These are phyloP conservation scores for Naganishia antarctica DNA, from an alignment of 768 basidiomycete genomes.

Conservation along the genomic window DNA sequence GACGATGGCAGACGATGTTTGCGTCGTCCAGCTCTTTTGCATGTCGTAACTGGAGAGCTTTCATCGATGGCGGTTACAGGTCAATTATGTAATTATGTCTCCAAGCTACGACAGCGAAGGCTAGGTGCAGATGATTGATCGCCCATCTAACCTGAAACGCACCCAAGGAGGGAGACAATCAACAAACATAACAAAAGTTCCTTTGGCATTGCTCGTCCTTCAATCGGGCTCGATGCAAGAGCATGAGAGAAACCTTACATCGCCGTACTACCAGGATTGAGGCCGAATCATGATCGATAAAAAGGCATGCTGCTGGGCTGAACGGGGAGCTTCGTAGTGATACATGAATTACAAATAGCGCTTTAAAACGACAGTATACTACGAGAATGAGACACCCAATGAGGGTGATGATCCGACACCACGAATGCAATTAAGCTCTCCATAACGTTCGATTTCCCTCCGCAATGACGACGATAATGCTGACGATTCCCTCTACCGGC, in stretches of 20 bases:
- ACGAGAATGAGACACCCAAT: neutral
- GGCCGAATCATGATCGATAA: slow-evolving; percentile 19
- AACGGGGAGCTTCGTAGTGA: slow-evolving; percentile 11
- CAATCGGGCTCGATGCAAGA: too few species aligned
- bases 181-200: neutral
- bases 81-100: too few species aligned
- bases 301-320: slow-evolving; percentile 6
- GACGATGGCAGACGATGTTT: neutral
- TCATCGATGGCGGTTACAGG: too few species aligned
- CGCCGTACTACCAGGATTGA: neutral
- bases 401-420: neutral
- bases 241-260: too few species aligned
- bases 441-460: too few species aligned
- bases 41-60: too few species aligned
- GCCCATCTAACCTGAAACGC: neutral
- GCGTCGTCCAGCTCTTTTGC: too few species aligned
- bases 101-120: too few species aligned
- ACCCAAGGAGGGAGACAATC: neutral
- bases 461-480: neutral
- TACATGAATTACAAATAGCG: slow-evolving; percentile 16
- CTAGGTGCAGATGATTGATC: too few species aligned
- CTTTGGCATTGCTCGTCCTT: too few species aligned
- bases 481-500: slow-evolving; percentile 6
- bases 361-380: neutral
- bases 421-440: too few species aligned